Base-by-base conservation (phyloP, 371 early-diverging fungal genomes). In the Mortierella sp. region DNA sequence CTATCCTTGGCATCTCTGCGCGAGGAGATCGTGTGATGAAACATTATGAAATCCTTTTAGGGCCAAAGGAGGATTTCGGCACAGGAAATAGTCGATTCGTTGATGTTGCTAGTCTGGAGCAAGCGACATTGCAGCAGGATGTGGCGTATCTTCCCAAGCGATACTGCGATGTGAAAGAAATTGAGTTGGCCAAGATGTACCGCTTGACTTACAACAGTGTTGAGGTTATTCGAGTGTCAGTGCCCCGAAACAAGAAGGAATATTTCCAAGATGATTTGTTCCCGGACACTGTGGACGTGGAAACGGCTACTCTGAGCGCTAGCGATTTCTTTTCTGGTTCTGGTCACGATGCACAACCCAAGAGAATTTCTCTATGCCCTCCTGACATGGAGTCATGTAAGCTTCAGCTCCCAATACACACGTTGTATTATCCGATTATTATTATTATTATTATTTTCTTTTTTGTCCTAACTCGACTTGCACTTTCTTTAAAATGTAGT, bases 211-310 rank as follows among this genome's bases (percentile, higher is more conserved):
- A 90, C 5, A 88, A 88, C 7, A 74, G 86, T 6, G 88, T 97
- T 33, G 95, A 95, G 72, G 72, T 83, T 41, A 83, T 95, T 40
- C 90, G 93, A 5, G 92, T 95, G 24, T 88, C 85, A 15, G 90
- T 97, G 0, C 96, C 96, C 38, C 81, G 96, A 57, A 88, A 92
- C 77, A 87, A 92, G 85, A 92, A 90, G 43, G 95, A 96, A 66
- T 94, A 81, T 58, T 96, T 97, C 79, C 96, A 97, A 83, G 96
- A 97, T 74, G 96, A 96, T 58, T 76, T 97, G 16, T 97, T 89
- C 84, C 87, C 92, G 0, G 88, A 86, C 32, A 94, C 96, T 0
- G 62, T 74, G 0, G 93, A 93, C 73, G 72, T 79, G 3, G 88
- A 87, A 48, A 79, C 84, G 11, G 77, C 93, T 0, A 69, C 87